Evolutionary conservation across 352 stramenopile genomes (phyloP).

Genomic region (Blastocystis sp.): DNA sequence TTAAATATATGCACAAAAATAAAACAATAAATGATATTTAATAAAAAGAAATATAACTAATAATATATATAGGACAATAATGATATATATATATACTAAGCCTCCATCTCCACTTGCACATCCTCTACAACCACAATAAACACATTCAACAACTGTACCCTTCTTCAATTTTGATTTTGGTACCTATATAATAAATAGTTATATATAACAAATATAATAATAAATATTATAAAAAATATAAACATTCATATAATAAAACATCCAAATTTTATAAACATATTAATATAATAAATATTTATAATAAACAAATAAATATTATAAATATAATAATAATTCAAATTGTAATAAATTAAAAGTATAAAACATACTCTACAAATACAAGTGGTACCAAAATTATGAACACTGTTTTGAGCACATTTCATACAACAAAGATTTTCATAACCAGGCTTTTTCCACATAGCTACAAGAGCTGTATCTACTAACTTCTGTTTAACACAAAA

Average conservation of each 20-base stretch:
- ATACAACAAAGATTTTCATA: constrained; percentile 31
- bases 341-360: neutral
- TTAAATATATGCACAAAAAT: no score
- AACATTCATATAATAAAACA: no score
- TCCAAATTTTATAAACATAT: no score
- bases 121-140: constrained; percentile 13
- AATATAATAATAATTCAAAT: no score
- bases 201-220: no score
- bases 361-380: constrained; percentile 7
- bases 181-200: no score
- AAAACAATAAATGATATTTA: no score
- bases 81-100: neutral
- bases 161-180: constrained; percentile 9
- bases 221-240: no score
- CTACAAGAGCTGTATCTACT: constrained; percentile 9
- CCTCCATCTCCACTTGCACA: constrained; percentile 25
- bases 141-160: constrained; percentile 24
- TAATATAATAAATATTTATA: no score
- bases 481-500: constrained; percentile 23
- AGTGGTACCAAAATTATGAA: constrained; percentile 2
- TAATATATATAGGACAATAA: neutral
- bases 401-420: constrained; percentile 15
- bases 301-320: no score
- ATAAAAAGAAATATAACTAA: no score
- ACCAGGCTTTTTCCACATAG: constrained; percentile 31